Conservation (phyloP, 306 rosid species). For the Spatholobus suberectus region DNA sequence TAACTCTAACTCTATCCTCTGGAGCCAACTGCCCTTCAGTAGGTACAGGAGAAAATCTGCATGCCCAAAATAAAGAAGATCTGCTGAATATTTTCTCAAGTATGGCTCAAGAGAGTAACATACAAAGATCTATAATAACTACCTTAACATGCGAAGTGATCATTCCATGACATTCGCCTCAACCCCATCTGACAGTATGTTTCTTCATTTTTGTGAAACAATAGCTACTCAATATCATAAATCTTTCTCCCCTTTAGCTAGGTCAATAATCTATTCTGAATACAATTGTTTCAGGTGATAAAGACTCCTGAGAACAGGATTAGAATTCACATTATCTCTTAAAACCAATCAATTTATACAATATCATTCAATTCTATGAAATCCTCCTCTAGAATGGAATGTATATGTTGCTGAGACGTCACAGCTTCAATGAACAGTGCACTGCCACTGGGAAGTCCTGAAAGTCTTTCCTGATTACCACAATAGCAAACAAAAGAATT, state of each 20-base stretch:
- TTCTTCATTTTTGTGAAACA: slow-evolving; percentile 31
- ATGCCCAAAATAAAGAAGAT: slow-evolving; percentile 52
- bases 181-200: slow-evolving; percentile 37
- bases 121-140: slow-evolving; percentile 41
- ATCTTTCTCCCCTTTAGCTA: slow-evolving; percentile 39
- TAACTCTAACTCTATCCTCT: slow-evolving; percentile 39
- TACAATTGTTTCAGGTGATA: slow-evolving; percentile 45
- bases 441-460: slow-evolving; percentile 38
- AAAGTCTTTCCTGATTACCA: slow-evolving; percentile 55
- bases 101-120: slow-evolving; percentile 30
- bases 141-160: slow-evolving; percentile 53
- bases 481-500: slow-evolving; percentile 19
- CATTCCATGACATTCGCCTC: slow-evolving; percentile 45
- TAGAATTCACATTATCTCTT: slow-evolving; percentile 39
- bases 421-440: slow-evolving; percentile 38
- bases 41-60: slow-evolving; percentile 55
- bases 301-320: slow-evolving; percentile 35
- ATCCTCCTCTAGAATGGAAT: slow-evolving; percentile 58
- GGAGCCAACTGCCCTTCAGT: slow-evolving; percentile 44
- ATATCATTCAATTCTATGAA: slow-evolving; percentile 77
- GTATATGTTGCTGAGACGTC: slow-evolving; percentile 37
- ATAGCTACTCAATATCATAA: slow-evolving; percentile 37
- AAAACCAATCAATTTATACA: slow-evolving; percentile 30
- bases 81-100: slow-evolving; percentile 39
- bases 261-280: slow-evolving; percentile 38